phyloP scores from a whole-genome alignment of 2,329 filamentous ascomycete species.

The Diaporthe nobilis region DNA sequence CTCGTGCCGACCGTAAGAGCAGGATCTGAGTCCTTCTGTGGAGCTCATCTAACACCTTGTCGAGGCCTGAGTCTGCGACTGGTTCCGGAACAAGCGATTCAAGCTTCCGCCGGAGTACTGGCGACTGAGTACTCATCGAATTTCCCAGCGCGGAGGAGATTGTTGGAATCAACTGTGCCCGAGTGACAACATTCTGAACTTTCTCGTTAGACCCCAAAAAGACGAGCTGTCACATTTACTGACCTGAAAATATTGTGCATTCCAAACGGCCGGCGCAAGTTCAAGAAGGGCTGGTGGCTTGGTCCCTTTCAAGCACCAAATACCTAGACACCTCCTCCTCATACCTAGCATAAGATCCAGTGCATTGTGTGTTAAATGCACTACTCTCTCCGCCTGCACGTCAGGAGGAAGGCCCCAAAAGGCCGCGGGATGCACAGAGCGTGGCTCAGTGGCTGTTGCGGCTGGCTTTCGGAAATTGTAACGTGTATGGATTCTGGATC shows the following conservation, averaged over 20 bases:
- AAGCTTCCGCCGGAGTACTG: constrained; percentile 14
- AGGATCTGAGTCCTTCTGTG: constrained; percentile 9
- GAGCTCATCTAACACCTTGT: not conserved
- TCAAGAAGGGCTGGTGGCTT: constrained; percentile 33
- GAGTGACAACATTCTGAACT: constrained; percentile 26
- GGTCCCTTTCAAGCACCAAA: not conserved
- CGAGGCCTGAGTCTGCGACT: not conserved
- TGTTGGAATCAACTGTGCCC: constrained; percentile 15
- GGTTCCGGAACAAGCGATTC: constrained; percentile 12
- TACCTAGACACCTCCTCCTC: constrained; percentile 12
- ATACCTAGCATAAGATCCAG: constrained; percentile 29
- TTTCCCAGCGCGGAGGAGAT: constrained; percentile 37
- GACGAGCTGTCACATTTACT: not conserved
- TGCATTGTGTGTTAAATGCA: constrained; percentile 24
- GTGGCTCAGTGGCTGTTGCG: not conserved
- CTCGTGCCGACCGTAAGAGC: constrained; percentile 11
- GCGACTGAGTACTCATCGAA: constrained; percentile 24
- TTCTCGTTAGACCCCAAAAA: not conserved
- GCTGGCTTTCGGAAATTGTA: constrained; percentile 7
- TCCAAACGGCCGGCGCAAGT: constrained; percentile 41
- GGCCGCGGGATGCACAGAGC: not conserved
- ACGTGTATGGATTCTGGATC: not conserved
- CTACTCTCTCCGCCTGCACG: constrained; percentile 30
- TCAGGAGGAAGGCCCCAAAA: constrained; percentile 7
- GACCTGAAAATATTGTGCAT: constrained; percentile 37